Base-by-base conservation (phyloP, 495 filamentous ascomycete species). In the Bombardia bombarda region DNA sequence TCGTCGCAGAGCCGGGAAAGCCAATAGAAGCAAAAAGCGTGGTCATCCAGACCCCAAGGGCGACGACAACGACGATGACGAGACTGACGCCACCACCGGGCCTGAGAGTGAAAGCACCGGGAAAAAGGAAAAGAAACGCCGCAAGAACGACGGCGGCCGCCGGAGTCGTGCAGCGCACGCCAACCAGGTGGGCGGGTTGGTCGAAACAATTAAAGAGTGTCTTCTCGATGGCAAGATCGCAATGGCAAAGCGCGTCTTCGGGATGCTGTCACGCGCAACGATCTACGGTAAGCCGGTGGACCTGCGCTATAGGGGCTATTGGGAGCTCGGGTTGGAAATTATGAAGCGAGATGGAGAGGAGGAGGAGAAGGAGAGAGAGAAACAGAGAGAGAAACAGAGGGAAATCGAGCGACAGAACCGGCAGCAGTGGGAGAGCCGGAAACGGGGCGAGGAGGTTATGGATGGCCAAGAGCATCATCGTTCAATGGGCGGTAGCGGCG, bases 271-370 rank as follows among this genome's bases (percentile, higher is more conserved):
- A n/a, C 49, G 56, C 30, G 56, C 60, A 8, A 20, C 32, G 10
- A 51, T 62, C 4, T 37, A 53, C 34, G 58, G 58, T 0, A 39
- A 24, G 37, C 43, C 38, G 12, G 53, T 73, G 10, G 67, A 73
- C 19, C 30, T 72, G 42, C 51, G 67, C 16, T 43, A 38, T 1
- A 50, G 61, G 14, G 38, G 65, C 37, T 50, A 56, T 18, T 73
- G 69, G 69, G 57, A 61, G 16, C 16, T 69, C 14, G 68, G 69
- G 0, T 58, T 61, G 0, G 67, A 72, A 56, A 58, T 72, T 16
- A 49, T 73, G 6, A 52, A 64, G 52, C 47, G 66, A 10, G 60
- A 62, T 21, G 61, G 61, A n/a, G 64, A 67, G 42, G 38, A 41
- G 49, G 41, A 58, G 53, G 52, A 56, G 52, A 16, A 32, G 28